Percentiles rank a stretch among this genome's conserved stretches.
Conservation (phyloP, 1,284 basidiomycete species). For the Ustilago bromivora region DNA sequence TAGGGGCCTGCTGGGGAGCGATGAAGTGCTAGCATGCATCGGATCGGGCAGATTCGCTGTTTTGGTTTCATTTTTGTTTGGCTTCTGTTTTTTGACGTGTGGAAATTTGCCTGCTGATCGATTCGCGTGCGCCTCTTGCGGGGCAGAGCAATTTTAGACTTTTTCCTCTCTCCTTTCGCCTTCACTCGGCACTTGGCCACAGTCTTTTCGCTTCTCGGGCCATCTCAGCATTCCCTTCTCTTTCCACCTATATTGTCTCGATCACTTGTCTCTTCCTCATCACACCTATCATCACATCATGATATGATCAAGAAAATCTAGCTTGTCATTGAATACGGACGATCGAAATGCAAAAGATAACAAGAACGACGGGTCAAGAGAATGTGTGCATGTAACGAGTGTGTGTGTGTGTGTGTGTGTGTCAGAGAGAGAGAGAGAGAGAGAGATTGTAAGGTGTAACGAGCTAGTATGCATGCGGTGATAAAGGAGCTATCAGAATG, state of each 20-base stretch:
- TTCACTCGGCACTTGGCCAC: neutral
- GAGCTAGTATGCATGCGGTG: constrained; percentile 6
- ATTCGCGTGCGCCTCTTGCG: constrained; percentile 1
- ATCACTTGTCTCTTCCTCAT: neutral
- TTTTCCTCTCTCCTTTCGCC: neutral
- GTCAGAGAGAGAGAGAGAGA: no score
- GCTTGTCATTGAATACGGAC: neutral
- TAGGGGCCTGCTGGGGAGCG: neutral
- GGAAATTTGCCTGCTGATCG: neutral
- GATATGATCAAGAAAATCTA: neutral
- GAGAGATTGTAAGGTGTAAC: neutral
- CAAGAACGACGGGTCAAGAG: neutral
- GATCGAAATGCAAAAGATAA: neutral
- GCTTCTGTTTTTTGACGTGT: constrained; percentile 6
- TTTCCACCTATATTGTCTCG: neutral
- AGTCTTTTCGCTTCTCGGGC: neutral
- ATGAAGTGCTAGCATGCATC: neutral
- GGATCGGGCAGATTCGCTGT: neutral
- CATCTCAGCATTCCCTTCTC: neutral
- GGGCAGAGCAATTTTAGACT: neutral
- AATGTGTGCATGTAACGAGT: constrained; percentile 3
- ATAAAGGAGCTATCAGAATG: neutral
- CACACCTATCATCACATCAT: neutral
- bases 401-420: neutral
- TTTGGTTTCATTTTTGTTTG: neutral